Conservation (phyloP, 768 basidiomycete species). For the Strobilomyces confusus region DNA sequence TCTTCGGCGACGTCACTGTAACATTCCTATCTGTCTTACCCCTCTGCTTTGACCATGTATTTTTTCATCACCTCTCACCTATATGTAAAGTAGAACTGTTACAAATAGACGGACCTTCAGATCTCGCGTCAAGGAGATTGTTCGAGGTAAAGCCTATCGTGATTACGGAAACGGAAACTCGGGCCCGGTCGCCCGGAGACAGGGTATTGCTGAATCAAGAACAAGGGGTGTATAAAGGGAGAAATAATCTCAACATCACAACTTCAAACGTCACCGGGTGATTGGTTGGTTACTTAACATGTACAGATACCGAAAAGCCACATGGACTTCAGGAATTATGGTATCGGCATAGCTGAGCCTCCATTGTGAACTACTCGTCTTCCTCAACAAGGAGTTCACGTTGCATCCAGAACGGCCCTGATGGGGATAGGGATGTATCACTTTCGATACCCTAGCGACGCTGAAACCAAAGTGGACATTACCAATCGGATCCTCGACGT, state of each 20-base stretch:
- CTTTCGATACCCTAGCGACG: background rate
- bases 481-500: slow-evolving; percentile 48
- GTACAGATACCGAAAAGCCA: background rate
- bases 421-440: background rate
- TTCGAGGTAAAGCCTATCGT: background rate
- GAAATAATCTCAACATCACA: background rate
- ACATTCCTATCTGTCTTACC: too few species aligned
- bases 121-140: background rate
- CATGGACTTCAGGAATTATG: background rate
- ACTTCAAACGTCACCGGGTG: background rate
- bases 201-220: background rate
- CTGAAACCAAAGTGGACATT: background rate
- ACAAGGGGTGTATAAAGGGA: background rate
- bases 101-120: background rate
- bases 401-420: slow-evolving; percentile 31
- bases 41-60: background rate
- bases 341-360: background rate
- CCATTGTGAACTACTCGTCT: slow-evolving; percentile 12
- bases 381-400: slow-evolving; percentile 22
- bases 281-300: background rate
- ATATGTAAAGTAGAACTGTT: slow-evolving; percentile 2
- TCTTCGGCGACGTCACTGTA: background rate
- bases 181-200: background rate
- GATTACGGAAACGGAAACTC: background rate
- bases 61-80: background rate